Percentiles rank a stretch among this genome's conserved stretches.
These are phyloP conservation scores for Metschnikowia baotianmanensis DNA, from an alignment of 805 yeast genomes.

Conservation along the genomic window DNA sequence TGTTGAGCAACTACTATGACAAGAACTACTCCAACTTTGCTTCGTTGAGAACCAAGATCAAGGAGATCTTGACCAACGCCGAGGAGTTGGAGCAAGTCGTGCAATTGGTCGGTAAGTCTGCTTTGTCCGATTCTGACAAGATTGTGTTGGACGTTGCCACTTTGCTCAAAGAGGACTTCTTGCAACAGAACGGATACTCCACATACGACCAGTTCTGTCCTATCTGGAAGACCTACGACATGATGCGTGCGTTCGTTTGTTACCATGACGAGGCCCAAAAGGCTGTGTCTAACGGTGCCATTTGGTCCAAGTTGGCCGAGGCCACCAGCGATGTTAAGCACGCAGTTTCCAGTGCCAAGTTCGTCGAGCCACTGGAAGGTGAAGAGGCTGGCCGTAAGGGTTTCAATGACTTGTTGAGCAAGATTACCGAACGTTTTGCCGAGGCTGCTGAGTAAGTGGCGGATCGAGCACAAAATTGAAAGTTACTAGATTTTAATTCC, in stretches of 20 bases:
- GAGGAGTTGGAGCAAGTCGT: conserved; percentile 99
- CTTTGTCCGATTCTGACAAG: conserved; percentile 94
- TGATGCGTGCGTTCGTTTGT: conserved; percentile 93
- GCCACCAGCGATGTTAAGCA: conserved; percentile 90
- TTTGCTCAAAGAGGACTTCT: conserved; percentile 94
- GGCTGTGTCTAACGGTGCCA: conserved; percentile 90
- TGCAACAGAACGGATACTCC: conserved; percentile 99
- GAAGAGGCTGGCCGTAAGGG: conserved; percentile 71
- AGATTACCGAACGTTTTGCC: conserved; percentile 86
- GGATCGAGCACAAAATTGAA: not conserved
- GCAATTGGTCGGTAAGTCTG: conserved; percentile 98
- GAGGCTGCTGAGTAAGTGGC: conserved; percentile 79
- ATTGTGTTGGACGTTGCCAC: conserved; percentile 91
- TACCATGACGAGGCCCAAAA: conserved; percentile 98
- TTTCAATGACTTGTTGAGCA: conserved; percentile 70
- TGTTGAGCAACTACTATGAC: conserved; percentile 82
- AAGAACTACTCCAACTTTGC: conserved; percentile 89
- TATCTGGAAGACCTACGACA: conserved; percentile 96
- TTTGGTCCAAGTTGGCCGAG: conserved; percentile 90
- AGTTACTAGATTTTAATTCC: conserved; percentile 7
- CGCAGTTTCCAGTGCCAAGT: conserved; percentile 90
- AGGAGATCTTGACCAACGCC: conserved; percentile 92
- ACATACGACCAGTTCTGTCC: conserved; percentile 99
- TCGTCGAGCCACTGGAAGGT: conserved; percentile 93
- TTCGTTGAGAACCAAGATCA: conserved; percentile 81